These are phyloP conservation scores for Lodderomyces parapsilosis DNA, from an alignment of 1,139 yeast species.

Conservation along the genomic window DNA sequence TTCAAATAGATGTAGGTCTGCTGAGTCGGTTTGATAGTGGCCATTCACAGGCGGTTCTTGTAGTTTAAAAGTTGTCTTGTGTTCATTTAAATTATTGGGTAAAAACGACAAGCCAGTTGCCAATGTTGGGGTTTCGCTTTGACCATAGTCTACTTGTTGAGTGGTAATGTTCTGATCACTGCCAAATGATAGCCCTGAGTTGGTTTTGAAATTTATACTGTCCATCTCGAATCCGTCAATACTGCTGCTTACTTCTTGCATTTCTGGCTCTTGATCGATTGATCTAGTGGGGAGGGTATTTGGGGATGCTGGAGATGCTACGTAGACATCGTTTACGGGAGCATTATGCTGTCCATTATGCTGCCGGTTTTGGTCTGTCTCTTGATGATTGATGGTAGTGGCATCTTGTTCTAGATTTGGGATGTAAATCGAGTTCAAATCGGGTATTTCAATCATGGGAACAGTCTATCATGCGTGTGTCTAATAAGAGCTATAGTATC, in stretches of 20 bases:
- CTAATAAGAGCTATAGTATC: too few relatives aligned
- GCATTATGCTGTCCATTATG: too few relatives aligned
- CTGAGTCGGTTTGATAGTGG: not conserved
- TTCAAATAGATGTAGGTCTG: conserved; percentile 5
- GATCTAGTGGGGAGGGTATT: not conserved
- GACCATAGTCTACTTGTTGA: conserved; percentile 10
- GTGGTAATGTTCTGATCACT: not conserved
- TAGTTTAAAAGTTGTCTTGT: conserved; percentile 18
- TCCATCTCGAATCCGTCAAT: conserved; percentile 11
- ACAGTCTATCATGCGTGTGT: not conserved
- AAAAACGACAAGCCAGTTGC: conserved; percentile 11
- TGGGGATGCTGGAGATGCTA: not conserved
- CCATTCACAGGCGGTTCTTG: conserved; percentile 23
- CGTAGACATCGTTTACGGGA: conserved; percentile 6
- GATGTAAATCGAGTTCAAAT: conserved; percentile 27
- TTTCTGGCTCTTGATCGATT: conserved; percentile 14
- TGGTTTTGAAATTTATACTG: conserved; percentile 2
- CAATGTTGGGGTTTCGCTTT: conserved; percentile 4
- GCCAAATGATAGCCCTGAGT: conserved; percentile 9
- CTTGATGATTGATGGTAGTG: not conserved
- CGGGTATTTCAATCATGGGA: conserved; percentile 42
- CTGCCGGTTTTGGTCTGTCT: not conserved
- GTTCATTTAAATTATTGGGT: conserved; percentile 12
- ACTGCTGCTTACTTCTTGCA: conserved; percentile 10
- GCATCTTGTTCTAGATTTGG: conserved; percentile 1